These are phyloP conservation scores for Lactarius akahatsu DNA, from an alignment of 768 basidiomycete species.

Conservation along the genomic window DNA sequence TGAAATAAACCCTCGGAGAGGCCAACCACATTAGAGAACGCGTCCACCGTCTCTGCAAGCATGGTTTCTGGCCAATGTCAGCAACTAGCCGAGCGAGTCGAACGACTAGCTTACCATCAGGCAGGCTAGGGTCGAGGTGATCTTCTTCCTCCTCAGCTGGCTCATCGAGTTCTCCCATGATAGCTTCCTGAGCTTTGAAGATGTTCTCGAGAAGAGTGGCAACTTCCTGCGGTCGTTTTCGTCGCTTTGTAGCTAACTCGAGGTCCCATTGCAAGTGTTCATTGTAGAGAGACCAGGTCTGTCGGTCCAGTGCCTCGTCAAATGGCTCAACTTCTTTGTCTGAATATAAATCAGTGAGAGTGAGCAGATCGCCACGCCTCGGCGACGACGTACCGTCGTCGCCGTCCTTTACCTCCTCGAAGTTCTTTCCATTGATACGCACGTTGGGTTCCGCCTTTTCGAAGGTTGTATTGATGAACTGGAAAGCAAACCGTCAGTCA, in stretches of 20 bases:
- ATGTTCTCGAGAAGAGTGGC: conserved; percentile 43
- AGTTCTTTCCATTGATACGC: conserved; percentile 28
- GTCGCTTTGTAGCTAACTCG: conserved; percentile 64
- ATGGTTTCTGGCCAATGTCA: conserved; percentile 28
- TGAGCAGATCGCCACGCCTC: neutral
- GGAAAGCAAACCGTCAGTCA: conserved; percentile 1
- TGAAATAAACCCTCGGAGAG: conserved; percentile 52
- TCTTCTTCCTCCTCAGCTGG: conserved; percentile 28
- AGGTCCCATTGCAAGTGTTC: conserved; percentile 75
- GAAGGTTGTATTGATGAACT: conserved; percentile 28
- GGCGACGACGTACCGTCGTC: conserved; percentile 17
- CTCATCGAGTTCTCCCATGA: conserved; percentile 34
- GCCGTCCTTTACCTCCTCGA: conserved; percentile 25
- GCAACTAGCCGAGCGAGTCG: conserved; percentile 1
- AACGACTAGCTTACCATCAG: conserved; percentile 30
- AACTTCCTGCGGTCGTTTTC: conserved; percentile 57
- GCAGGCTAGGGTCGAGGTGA: conserved; percentile 22
- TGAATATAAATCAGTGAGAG: conserved; percentile 33
- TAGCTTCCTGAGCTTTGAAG: conserved; percentile 38
- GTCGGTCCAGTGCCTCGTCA: conserved; percentile 82
- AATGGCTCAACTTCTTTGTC: conserved; percentile 59
- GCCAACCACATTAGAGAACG: conserved; percentile 39
- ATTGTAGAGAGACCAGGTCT: conserved; percentile 77
- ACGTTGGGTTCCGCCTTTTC: conserved; percentile 28
- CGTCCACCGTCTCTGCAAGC: conserved; percentile 32